Percentiles rank a stretch among this genome's conserved stretches.
Conservation (phyloP, 768 basidiomycete genomes). For the Asterophora lycoperdoides region DNA sequence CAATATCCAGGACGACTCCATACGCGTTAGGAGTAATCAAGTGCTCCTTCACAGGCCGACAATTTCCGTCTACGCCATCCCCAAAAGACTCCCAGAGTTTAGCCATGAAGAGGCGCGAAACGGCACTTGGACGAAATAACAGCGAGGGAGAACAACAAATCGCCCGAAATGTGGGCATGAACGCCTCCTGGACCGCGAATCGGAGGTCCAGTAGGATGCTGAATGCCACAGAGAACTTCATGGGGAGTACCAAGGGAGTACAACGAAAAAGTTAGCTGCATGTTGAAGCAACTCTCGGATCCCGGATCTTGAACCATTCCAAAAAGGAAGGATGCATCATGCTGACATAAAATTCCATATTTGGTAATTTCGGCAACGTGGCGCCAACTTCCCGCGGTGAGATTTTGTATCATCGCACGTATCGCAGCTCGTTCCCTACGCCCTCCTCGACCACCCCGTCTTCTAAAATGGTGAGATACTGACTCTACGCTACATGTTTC, state of each 20-base stretch:
- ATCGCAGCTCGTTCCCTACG: constrained; percentile 14
- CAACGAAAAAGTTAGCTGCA: too few relatives aligned
- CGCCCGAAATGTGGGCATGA: constrained; percentile 40
- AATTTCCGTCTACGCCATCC: constrained; percentile 40
- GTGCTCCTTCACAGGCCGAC: constrained; percentile 34
- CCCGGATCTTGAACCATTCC: too few relatives aligned
- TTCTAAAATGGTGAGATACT: constrained; percentile 19
- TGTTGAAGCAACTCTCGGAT: too few relatives aligned
- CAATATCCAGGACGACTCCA: constrained; percentile 57
- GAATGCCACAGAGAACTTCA: constrained; percentile 44
- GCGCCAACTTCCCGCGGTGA: background rate
- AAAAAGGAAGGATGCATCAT: too few relatives aligned
- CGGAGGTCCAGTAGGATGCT: constrained; percentile 39
- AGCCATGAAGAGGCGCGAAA: constrained; percentile 56
- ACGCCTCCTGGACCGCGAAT: constrained; percentile 33
- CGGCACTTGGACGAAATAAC: constrained; percentile 31
- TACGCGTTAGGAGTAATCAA: constrained; percentile 53
- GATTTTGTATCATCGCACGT: constrained; percentile 8
- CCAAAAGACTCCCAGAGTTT: constrained; percentile 54
- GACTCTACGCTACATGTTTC: background rate
- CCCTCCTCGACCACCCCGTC: constrained; percentile 10
- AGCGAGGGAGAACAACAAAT: constrained; percentile 39
- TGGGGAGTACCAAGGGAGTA: too few relatives aligned
- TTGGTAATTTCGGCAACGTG: constrained; percentile 10
- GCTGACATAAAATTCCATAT: too few relatives aligned